Evolutionary conservation across 176 grass and related monocot species (phyloP).

Genomic region (Neostapfia colusana): DNA sequence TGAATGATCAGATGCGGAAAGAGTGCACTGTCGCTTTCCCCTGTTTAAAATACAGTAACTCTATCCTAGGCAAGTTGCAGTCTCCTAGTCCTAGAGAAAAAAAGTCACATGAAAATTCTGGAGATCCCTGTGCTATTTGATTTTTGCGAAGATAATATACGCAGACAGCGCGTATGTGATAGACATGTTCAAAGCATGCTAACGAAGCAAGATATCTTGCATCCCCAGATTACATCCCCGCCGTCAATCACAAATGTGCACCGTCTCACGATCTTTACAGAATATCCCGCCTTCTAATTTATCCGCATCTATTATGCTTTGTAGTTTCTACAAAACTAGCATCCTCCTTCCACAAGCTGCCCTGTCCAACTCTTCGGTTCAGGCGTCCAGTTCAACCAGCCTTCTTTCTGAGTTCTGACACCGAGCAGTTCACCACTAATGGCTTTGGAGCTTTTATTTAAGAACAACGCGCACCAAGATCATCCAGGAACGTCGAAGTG

Average conservation of each 20-base stretch:
- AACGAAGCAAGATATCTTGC: background rate
- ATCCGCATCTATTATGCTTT: background rate
- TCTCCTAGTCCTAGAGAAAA: no score
- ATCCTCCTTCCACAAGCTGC: background rate
- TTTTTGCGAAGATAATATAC: background rate
- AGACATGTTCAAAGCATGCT: background rate
- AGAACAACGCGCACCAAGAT: background rate
- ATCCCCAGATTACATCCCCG: background rate
- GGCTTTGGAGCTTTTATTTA: constrained; percentile 32
- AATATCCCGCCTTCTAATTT: background rate
- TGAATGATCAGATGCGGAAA: background rate
- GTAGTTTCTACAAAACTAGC: constrained; percentile 13
- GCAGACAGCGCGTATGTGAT: background rate
- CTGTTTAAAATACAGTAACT: background rate
- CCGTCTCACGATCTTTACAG: constrained; percentile 11
- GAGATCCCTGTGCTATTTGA: background rate
- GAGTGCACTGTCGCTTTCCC: background rate
- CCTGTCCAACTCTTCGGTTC: background rate
- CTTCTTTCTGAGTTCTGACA: background rate
- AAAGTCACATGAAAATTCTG: background rate
- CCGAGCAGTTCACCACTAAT: background rate
- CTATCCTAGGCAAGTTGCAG: background rate
- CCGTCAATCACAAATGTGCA: background rate
- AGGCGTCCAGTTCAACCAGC: background rate
- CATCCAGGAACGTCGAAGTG: constrained; percentile 91